phyloP scores from a whole-genome alignment of 164 flowering plant genomes.

The Umbilicus rupestris region DNA sequence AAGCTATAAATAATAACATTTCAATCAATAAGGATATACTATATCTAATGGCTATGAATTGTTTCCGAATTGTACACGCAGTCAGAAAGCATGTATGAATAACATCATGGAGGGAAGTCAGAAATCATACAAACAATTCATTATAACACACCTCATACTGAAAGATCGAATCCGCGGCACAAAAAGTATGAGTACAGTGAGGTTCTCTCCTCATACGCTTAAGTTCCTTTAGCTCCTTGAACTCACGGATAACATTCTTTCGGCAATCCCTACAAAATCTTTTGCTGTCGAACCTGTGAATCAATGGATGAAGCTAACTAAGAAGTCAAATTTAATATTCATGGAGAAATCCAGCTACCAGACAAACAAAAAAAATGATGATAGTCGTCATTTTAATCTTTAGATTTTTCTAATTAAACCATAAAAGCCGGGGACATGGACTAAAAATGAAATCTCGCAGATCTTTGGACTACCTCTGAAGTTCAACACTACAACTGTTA shows the following conservation, averaged over 20 bases:
- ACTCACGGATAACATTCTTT: slow-evolving; percentile 94
- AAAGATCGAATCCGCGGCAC: slow-evolving; percentile 90
- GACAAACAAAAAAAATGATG: background rate
- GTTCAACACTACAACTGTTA: too few relatives aligned
- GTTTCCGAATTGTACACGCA: background rate
- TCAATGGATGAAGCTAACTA: slow-evolving; percentile 15
- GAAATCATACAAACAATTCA: slow-evolving; percentile 1
- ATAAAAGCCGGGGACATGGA: too few relatives aligned
- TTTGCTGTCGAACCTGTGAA: slow-evolving; percentile 93
- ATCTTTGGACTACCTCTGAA: too few relatives aligned
- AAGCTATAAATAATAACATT: background rate
- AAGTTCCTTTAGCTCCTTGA: slow-evolving; percentile 94
- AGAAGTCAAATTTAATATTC: background rate
- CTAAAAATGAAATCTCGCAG: too few relatives aligned
- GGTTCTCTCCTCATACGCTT: slow-evolving; percentile 84
- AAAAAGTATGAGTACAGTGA: slow-evolving; percentile 85
- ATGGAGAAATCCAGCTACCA: background rate
- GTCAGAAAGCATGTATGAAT: background rate
- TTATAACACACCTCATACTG: slow-evolving; percentile 65
- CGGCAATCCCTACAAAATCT: slow-evolving; percentile 98
- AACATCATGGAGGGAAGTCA: background rate
- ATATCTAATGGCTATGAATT: background rate
- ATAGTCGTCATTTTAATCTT: background rate
- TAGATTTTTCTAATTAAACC: too few relatives aligned
- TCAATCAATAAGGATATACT: background rate